Percentiles rank a stretch among this genome's conserved stretches.
These are phyloP conservation scores for Alternaria brassicicola DNA, from an alignment of 2,329 filamentous ascomycete species.

Conservation along the genomic window DNA sequence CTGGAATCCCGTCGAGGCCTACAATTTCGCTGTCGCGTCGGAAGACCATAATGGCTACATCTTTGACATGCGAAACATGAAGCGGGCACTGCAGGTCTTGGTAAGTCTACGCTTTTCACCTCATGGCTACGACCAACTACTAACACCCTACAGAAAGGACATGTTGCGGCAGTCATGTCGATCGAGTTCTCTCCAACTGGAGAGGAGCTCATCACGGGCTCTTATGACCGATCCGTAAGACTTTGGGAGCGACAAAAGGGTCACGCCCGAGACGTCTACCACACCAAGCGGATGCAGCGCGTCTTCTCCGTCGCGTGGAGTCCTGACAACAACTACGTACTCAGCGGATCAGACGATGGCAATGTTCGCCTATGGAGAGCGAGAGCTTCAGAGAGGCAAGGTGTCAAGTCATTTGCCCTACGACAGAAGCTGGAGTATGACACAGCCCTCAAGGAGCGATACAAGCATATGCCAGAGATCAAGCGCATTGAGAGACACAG, in stretches of 20 bases:
- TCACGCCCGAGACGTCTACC: slow-evolving; percentile 90
- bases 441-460: slow-evolving; percentile 79
- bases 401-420: slow-evolving; percentile 83
- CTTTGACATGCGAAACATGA: slow-evolving; percentile 93
- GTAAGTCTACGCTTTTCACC: not conserved
- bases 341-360: slow-evolving; percentile 92
- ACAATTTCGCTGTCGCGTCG: slow-evolving; percentile 90
- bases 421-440: slow-evolving; percentile 92
- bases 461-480: slow-evolving; percentile 95
- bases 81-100: slow-evolving; percentile 84
- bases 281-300: slow-evolving; percentile 97
- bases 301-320: slow-evolving; percentile 87
- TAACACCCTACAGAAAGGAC: slow-evolving; percentile 64
- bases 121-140: not conserved
- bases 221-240: slow-evolving; percentile 85
- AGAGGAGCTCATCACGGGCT: slow-evolving; percentile 88
- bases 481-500: slow-evolving; percentile 87
- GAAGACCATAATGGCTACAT: slow-evolving; percentile 94
- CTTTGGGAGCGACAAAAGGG: slow-evolving; percentile 82
- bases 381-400: slow-evolving; percentile 80
- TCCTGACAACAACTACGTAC: slow-evolving; percentile 85
- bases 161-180: slow-evolving; percentile 93
- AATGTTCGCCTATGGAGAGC: slow-evolving; percentile 90
- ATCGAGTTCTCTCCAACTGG: slow-evolving; percentile 95
- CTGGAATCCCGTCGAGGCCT: slow-evolving; percentile 97